Evolutionary conservation across 2,329 filamentous ascomycete species (phyloP).

Genomic region (Eutypella sp.): DNA sequence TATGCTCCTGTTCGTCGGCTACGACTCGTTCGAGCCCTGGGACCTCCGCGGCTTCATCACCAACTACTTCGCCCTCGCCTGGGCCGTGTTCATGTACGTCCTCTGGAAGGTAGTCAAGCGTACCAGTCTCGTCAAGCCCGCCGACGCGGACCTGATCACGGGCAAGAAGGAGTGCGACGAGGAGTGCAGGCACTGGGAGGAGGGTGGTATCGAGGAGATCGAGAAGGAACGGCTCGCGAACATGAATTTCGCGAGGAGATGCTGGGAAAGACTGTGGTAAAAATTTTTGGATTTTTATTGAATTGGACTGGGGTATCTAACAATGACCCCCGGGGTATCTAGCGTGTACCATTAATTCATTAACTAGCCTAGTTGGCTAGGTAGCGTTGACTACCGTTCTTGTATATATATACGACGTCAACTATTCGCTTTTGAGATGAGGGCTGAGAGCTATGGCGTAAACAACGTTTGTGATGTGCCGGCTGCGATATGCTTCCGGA

Average conservation of each 20-base stretch:
- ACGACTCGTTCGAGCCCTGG: constrained; percentile 49
- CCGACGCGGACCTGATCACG: constrained; percentile 56
- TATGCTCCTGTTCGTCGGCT: constrained; percentile 52
- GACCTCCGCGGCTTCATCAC: constrained; percentile 45
- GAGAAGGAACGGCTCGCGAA: constrained; percentile 30
- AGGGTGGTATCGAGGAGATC: constrained; percentile 42
- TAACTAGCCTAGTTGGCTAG: too few species aligned
- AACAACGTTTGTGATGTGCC: too few species aligned
- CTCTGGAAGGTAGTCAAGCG: constrained; percentile 62
- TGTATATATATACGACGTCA: too few species aligned
- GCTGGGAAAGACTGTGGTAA: constrained; percentile 37
- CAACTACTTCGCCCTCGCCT: constrained; percentile 49
- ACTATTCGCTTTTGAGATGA: too few species aligned
- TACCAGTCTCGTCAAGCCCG: constrained; percentile 50
- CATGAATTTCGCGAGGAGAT: constrained; percentile 31
- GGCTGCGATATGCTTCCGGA: neutral
- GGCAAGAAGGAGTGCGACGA: constrained; percentile 63
- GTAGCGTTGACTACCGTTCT: too few species aligned
- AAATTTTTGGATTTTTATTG: too few species aligned
- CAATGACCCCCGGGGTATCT: too few species aligned
- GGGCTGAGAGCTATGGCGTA: too few species aligned
- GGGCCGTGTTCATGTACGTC: constrained; percentile 52
- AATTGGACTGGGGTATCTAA: too few species aligned
- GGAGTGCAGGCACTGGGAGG: constrained; percentile 39
- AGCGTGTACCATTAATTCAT: neutral